These are phyloP conservation scores for Amanita molliuscula DNA, from an alignment of 768 basidiomycete genomes.

Conservation along the genomic window DNA sequence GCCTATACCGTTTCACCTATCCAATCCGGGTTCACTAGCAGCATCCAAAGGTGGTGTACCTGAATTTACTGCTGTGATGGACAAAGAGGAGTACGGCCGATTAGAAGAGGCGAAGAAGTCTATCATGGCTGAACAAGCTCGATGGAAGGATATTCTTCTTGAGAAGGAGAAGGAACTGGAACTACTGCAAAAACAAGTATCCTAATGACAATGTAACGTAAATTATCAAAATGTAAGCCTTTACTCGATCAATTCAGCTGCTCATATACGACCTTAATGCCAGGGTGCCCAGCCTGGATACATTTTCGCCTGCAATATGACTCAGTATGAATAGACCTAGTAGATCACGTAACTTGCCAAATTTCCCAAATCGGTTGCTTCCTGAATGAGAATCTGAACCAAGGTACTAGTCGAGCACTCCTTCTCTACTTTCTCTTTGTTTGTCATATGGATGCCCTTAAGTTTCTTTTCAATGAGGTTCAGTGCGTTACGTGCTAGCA, in stretches of 20 bases:
- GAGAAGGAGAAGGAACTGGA: constrained; percentile 81
- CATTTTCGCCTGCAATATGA: constrained; percentile 62
- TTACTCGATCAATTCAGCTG: not conserved
- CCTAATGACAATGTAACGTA: not conserved
- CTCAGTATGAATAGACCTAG: constrained; percentile 7
- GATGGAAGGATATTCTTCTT: constrained; percentile 53
- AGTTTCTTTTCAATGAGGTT: constrained; percentile 80
- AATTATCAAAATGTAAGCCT: not conserved
- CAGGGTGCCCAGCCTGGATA: constrained; percentile 88
- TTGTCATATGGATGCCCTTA: constrained; percentile 52
- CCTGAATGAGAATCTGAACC: constrained; percentile 86
- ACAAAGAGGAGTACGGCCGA: constrained; percentile 74
- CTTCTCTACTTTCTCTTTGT: constrained; percentile 41
- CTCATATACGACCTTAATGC: constrained; percentile 37
- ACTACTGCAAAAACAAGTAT: constrained; percentile 51
- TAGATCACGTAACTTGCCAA: constrained; percentile 28
- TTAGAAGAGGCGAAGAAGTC: constrained; percentile 67
- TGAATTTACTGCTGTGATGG: constrained; percentile 81
- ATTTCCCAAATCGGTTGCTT: constrained; percentile 68
- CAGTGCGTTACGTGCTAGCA: constrained; percentile 67
- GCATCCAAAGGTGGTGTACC: constrained; percentile 61
- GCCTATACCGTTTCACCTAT: constrained; percentile 64
- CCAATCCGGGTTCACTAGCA: constrained; percentile 52
- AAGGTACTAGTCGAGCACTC: constrained; percentile 72
- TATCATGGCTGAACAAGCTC: constrained; percentile 68